Evolutionary conservation across 78 protist genomes (phyloP).

Genomic region (Tieghemostelium lacteum): DNA sequence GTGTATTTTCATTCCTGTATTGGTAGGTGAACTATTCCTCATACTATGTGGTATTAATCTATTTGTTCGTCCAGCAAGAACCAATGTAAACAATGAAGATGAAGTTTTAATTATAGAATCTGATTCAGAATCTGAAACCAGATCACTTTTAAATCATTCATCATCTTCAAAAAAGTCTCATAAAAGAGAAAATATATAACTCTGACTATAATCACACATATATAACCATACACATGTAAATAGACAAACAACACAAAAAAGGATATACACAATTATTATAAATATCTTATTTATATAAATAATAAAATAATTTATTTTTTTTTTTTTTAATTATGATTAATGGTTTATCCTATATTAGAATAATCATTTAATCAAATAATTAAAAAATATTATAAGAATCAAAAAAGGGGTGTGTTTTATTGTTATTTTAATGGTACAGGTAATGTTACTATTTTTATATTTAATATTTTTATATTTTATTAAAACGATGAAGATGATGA

Average conservation of each 20-base stretch:
- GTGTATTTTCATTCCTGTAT: constrained; percentile 19
- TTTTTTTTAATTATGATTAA: background rate
- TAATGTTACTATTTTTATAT: background rate
- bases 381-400: too few species aligned
- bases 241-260: too few species aligned
- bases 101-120: background rate
- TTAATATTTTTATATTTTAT: background rate
- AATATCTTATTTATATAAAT: too few species aligned
- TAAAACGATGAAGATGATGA: too few species aligned
- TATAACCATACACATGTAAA: too few species aligned
- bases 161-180: too few species aligned
- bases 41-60: constrained; percentile 54
- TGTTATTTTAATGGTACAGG: background rate
- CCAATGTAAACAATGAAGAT: background rate
- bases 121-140: background rate
- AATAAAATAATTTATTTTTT: too few species aligned
- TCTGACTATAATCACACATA: background rate
- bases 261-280: too few species aligned
- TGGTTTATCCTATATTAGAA: too few species aligned
- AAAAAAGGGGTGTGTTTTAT: background rate
- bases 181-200: too few species aligned
- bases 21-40: constrained; percentile 31
- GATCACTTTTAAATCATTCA: background rate
- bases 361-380: too few species aligned
- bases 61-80: constrained; percentile 15